Conservation (phyloP, 1,284 basidiomycete genomes). For the Cutaneotrichosporon arboriforme region DNA sequence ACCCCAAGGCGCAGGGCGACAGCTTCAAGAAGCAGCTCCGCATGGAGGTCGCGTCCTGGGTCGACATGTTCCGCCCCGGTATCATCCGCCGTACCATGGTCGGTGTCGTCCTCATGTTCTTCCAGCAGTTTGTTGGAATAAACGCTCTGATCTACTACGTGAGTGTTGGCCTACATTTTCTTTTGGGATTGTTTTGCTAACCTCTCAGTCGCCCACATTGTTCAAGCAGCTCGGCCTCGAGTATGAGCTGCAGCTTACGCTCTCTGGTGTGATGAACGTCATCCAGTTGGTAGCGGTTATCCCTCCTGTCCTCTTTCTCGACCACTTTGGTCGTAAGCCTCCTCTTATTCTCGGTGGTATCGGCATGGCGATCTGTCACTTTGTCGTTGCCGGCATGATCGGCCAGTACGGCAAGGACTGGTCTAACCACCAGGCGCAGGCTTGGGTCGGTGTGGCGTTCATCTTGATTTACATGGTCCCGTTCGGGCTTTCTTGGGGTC, state of each 20-base stretch:
- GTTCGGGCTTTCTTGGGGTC: constrained; percentile 20
- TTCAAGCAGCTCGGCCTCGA: constrained; percentile 38
- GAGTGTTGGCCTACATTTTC: no score
- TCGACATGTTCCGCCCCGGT: constrained; percentile 23
- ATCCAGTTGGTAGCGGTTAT: constrained; percentile 37
- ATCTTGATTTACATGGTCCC: constrained; percentile 23
- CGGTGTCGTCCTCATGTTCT: constrained; percentile 28
- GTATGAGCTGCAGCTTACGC: constrained; percentile 26
- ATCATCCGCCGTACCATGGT: constrained; percentile 21
- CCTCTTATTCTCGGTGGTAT: constrained; percentile 28
- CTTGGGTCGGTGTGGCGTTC: constrained; percentile 29
- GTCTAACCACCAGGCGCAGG: constrained; percentile 18
- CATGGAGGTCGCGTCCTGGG: constrained; percentile 21
- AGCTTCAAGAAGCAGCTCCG: constrained; percentile 15
- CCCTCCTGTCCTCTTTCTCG: constrained; percentile 39
- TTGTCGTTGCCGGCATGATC: constrained; percentile 29
- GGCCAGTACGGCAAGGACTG: constrained; percentile 12
- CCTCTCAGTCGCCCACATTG: constrained; percentile 36
- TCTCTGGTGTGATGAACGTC: constrained; percentile 44
- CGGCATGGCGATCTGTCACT: constrained; percentile 18
- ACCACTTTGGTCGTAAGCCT: constrained; percentile 39
- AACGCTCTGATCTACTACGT: constrained; percentile 19
- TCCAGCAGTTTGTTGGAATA: constrained; percentile 32
- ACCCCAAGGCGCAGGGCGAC: constrained; percentile 17
- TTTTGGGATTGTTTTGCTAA: no score